Conservation (phyloP, 352 stramenopile species). For the Phytophthora nicotianae region DNA sequence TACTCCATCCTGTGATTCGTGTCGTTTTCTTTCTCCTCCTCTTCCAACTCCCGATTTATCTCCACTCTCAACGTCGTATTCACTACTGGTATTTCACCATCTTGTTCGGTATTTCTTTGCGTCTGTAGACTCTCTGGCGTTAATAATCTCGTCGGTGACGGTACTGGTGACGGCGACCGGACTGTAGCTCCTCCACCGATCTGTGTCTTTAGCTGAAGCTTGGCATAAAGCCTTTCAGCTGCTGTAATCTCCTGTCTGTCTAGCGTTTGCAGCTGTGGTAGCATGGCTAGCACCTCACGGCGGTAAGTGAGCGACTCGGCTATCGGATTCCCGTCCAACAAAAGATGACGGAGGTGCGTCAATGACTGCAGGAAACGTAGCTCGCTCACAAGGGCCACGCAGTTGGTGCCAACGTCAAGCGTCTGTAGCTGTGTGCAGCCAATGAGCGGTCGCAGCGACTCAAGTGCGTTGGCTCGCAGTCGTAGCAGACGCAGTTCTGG, state of each 20-base stretch:
- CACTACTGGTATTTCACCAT: neutral
- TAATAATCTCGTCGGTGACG: conserved; percentile 19
- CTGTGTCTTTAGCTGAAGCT: conserved; percentile 53
- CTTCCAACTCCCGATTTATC: neutral
- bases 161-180: conserved; percentile 3
- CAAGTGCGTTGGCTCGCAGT: conserved; percentile 59
- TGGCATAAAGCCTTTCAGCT: conserved; percentile 54
- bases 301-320: conserved; percentile 44
- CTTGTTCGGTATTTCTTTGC: conserved; percentile 5
- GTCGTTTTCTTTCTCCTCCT: conserved; percentile 3
- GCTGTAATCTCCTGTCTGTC: conserved; percentile 52
- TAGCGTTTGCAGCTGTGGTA: conserved; percentile 58
- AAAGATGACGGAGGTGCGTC: conserved; percentile 43
- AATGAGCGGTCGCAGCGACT: conserved; percentile 48
- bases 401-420: conserved; percentile 54
- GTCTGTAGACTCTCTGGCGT: conserved; percentile 28
- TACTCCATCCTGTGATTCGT: conserved; percentile 4
- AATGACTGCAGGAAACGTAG: conserved; percentile 60
- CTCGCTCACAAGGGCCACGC: conserved; percentile 58
- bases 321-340: conserved; percentile 66
- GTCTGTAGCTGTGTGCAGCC: conserved; percentile 38
- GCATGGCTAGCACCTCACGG: conserved; percentile 55
- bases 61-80: neutral
- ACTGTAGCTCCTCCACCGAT: neutral
- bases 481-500: conserved; percentile 51